Evolutionary conservation across 306 rosid species (phyloP).

Genomic region (Gleditsia sinensis): DNA sequence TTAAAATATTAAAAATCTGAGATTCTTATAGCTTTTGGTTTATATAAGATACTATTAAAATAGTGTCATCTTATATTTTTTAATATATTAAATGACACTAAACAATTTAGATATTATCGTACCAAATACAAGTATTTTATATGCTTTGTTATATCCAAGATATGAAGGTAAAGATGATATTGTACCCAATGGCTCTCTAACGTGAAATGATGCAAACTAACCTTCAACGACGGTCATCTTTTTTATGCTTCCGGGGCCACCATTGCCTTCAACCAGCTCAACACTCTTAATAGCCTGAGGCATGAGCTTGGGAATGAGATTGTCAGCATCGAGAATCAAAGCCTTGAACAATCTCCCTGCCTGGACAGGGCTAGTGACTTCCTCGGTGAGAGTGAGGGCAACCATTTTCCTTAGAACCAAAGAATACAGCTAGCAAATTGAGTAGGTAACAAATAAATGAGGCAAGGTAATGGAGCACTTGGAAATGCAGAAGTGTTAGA

Average conservation of each 20-base stretch:
- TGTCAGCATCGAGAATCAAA: constrained; percentile 59
- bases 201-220: constrained; percentile 18
- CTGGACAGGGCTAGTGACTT: constrained; percentile 41
- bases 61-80: too few relatives aligned
- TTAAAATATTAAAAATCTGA: too few relatives aligned
- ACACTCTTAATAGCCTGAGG: constrained; percentile 48
- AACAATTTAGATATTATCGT: too few relatives aligned
- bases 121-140: too few relatives aligned
- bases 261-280: constrained; percentile 65
- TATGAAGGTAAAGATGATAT: neutral
- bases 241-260: constrained; percentile 70
- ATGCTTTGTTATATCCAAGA: too few relatives aligned
- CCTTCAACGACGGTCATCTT: constrained; percentile 58
- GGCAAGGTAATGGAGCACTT: constrained; percentile 4
- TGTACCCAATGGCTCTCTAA: too few relatives aligned
- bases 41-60: too few relatives aligned
- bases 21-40: too few relatives aligned
- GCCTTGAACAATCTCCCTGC: constrained; percentile 65
- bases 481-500: constrained; percentile 21
- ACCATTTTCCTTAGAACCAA: constrained; percentile 20
- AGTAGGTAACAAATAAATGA: neutral
- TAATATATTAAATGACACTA: too few relatives aligned
- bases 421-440: neutral
- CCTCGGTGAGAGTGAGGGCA: constrained; percentile 23
- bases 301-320: constrained; percentile 56